Conservation (phyloP, 225 moss, liverwort and hornwort species). For the Asterella californica region DNA sequence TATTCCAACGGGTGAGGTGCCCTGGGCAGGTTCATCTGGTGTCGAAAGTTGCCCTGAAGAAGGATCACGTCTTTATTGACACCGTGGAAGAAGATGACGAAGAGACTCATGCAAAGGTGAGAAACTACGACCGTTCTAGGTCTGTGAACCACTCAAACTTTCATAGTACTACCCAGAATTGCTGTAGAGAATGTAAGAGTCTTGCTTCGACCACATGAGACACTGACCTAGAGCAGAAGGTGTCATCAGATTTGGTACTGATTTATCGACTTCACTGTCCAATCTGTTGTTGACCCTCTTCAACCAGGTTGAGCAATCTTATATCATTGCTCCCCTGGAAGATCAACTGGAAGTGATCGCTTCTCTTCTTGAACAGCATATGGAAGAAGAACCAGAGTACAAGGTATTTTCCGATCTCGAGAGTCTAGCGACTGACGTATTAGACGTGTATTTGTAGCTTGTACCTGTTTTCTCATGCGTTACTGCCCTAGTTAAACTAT, state of each 20-base stretch:
- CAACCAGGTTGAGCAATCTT: slow-evolving; percentile 72
- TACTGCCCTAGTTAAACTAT: neutral
- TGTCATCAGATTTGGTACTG: neutral
- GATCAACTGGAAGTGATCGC: slow-evolving; percentile 60
- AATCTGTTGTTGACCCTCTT: neutral
- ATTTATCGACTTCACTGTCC: neutral
- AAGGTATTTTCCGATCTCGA: slow-evolving; percentile 46
- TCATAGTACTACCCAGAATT: no score
- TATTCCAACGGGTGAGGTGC: neutral
- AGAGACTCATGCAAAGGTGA: slow-evolving; percentile 92
- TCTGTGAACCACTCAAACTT: no score
- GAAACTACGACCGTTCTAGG: neutral
- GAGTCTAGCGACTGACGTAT: neutral
- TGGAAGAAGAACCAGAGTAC: slow-evolving; percentile 61
- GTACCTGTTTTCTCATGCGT: neutral
- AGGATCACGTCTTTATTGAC: slow-evolving; percentile 72
- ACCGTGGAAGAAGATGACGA: slow-evolving; percentile 79
- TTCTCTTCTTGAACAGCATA: slow-evolving; percentile 63
- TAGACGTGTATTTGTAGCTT: neutral
- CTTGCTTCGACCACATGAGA: neutral
- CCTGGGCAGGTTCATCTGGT: slow-evolving; percentile 68
- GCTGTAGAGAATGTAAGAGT: no score
- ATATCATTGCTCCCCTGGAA: slow-evolving; percentile 67
- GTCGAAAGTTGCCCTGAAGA: slow-evolving; percentile 76
- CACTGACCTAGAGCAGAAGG: neutral